Conservation (phyloP, 2,329 filamentous ascomycete species). For the Penicillium vulpinum region DNA sequence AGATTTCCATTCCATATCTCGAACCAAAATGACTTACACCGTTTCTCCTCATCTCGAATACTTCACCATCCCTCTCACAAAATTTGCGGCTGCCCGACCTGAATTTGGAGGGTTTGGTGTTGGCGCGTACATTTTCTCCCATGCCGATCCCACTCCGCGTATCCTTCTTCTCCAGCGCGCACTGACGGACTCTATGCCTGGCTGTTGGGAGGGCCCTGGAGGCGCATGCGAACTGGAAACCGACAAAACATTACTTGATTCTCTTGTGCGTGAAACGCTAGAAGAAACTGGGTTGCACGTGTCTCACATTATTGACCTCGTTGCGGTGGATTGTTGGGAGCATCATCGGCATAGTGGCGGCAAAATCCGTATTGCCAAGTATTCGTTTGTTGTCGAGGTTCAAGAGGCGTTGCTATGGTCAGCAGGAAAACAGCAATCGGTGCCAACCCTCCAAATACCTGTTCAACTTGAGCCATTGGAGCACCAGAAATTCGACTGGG, state of each 20-base stretch:
- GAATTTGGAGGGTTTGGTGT: constrained; percentile 32
- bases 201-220: constrained; percentile 54
- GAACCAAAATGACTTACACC: constrained; percentile 21
- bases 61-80: constrained; percentile 28
- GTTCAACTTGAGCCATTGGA: constrained; percentile 37
- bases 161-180: constrained; percentile 50
- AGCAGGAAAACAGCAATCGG: constrained; percentile 10
- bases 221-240: constrained; percentile 47
- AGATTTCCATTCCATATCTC: neutral
- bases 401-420: constrained; percentile 17
- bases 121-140: constrained; percentile 33
- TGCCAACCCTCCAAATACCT: constrained; percentile 13
- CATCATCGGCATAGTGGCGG: constrained; percentile 25
- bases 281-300: constrained; percentile 55
- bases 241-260: constrained; percentile 52
- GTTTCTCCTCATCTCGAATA: constrained; percentile 33
- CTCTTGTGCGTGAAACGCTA: constrained; percentile 51
- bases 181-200: constrained; percentile 39
- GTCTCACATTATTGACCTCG: constrained; percentile 44
- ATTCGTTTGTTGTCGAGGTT: constrained; percentile 42
- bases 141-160: constrained; percentile 17
- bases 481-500: constrained; percentile 42
- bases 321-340: constrained; percentile 37
- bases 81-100: constrained; percentile 28
- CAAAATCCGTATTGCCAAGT: constrained; percentile 31